These are phyloP conservation scores for Candida mesenterica DNA, from an alignment of 1,139 yeast species.

Conservation along the genomic window DNA sequence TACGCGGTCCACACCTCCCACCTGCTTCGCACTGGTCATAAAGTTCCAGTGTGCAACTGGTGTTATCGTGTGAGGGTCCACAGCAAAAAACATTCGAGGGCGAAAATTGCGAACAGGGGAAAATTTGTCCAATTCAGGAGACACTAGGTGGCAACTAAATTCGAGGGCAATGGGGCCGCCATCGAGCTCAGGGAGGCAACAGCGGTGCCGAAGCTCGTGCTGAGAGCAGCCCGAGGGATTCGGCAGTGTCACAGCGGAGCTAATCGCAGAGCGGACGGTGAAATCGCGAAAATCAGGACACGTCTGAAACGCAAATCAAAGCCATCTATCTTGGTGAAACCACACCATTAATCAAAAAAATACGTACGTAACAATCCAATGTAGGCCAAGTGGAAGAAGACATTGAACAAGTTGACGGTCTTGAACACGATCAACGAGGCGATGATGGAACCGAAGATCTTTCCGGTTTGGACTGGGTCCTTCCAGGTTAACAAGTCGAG, in stretches of 20 bases:
- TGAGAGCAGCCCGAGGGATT: no score
- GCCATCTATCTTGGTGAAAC: no score
- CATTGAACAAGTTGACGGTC: conserved; percentile 66
- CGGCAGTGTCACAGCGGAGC: no score
- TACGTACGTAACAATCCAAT: conserved; percentile 47
- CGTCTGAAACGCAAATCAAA: not conserved
- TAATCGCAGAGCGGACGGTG: no score
- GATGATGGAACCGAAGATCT: conserved; percentile 66
- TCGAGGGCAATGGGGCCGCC: no score
- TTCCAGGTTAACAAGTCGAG: conserved; percentile 69
- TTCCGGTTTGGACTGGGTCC: conserved; percentile 76
- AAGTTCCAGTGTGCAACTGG: not conserved
- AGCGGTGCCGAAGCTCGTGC: no score
- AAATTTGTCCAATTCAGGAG: conserved; percentile 2
- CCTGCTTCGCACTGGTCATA: not conserved
- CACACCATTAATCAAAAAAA: no score
- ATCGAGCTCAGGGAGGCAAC: no score
- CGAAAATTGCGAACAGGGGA: not conserved
- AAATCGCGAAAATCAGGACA: not conserved
- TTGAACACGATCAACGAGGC: conserved; percentile 61
- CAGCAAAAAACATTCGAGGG: not conserved
- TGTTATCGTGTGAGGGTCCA: conserved; percentile 3
- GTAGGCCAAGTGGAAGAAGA: conserved; percentile 57
- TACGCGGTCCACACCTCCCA: no score
- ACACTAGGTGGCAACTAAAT: not conserved